phyloP scores from a whole-genome alignment of 495 filamentous ascomycete species.

The Acidiella bohemica region DNA sequence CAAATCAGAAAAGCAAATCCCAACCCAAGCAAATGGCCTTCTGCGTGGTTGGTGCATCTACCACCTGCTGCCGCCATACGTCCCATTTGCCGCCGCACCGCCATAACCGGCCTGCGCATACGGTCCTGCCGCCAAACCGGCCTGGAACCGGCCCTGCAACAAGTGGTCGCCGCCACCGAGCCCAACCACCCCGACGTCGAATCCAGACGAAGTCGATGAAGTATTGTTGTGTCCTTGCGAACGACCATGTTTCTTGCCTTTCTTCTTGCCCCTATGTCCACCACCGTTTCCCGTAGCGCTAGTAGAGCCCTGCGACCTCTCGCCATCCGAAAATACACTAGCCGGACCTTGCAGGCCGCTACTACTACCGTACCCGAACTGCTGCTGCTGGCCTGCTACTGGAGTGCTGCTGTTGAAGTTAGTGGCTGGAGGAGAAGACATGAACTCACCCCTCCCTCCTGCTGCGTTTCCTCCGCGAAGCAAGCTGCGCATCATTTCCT shows the following conservation, averaged over 20 bases:
- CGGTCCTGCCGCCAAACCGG: constrained; percentile 66
- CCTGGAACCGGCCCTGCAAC: constrained; percentile 92
- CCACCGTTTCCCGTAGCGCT: constrained; percentile 61
- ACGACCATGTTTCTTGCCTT: constrained; percentile 99
- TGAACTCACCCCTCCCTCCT: constrained; percentile 92
- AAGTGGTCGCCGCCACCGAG: constrained; percentile 63
- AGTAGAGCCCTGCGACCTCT: constrained; percentile 61
- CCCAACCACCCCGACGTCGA: constrained; percentile 99
- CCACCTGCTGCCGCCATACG: too few relatives aligned
- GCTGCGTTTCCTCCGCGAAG: constrained; percentile 58
- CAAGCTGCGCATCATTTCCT: constrained; percentile 69
- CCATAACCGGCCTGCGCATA: constrained; percentile 93
- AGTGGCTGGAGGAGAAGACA: too few relatives aligned
- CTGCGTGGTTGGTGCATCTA: too few relatives aligned
- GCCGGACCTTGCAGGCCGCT: background rate
- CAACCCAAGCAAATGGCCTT: too few relatives aligned
- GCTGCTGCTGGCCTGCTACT: constrained; percentile 43
- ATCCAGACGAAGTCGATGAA: constrained; percentile 99
- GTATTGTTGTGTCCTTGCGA: constrained; percentile 96
- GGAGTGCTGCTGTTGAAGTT: too few relatives aligned
- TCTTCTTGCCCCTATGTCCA: constrained; percentile 32
- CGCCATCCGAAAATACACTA: constrained; percentile 29
- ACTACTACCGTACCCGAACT: background rate
- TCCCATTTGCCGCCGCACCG: too few relatives aligned
- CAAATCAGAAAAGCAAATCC: background rate